Percentiles rank a stretch among this genome's conserved stretches.
phyloP scores from a whole-genome alignment of 805 yeast genomes.

The Lipomyces spencermartinsiae region DNA sequence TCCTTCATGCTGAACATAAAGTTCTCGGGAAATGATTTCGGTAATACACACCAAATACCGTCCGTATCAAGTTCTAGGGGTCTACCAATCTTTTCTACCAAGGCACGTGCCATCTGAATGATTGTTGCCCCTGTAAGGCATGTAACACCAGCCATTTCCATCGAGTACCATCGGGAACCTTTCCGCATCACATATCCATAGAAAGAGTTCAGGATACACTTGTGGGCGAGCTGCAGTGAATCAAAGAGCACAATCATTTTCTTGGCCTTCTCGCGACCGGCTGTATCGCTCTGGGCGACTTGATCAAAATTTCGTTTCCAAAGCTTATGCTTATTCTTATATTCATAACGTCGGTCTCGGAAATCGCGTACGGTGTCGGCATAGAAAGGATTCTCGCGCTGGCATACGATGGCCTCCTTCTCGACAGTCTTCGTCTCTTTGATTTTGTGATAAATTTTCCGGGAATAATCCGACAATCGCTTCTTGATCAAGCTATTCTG shows the following conservation, averaged over 20 bases:
- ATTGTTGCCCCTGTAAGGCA: slow-evolving; percentile 98
- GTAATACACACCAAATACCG: slow-evolving; percentile 99
- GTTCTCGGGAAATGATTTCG: slow-evolving; percentile 91
- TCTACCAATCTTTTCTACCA: slow-evolving; percentile 92
- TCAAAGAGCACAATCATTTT: slow-evolving; percentile 94
- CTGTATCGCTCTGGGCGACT: slow-evolving; percentile 59
- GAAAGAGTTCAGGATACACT: slow-evolving; percentile 93
- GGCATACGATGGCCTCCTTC: slow-evolving; percentile 93
- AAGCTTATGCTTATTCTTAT: slow-evolving; percentile 87
- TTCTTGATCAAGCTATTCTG: slow-evolving; percentile 79
- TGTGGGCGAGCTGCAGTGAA: slow-evolving; percentile 94
- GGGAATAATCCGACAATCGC: slow-evolving; percentile 80
- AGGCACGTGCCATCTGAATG: slow-evolving; percentile 92
- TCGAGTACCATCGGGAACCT: slow-evolving; percentile 98
- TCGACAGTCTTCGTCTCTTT: slow-evolving; percentile 84
- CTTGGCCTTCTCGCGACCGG: slow-evolving; percentile 82
- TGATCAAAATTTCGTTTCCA: slow-evolving; percentile 85
- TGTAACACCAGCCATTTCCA: slow-evolving; percentile 99
- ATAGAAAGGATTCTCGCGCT: slow-evolving; percentile 96
- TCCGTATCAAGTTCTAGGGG: slow-evolving; percentile 97
- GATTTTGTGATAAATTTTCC: slow-evolving; percentile 80
- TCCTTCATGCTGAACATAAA: slow-evolving; percentile 70
- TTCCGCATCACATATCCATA: slow-evolving; percentile 99
- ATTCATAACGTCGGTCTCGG: slow-evolving; percentile 95
- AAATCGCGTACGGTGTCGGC: slow-evolving; percentile 92